Conservation (phyloP, 2,329 filamentous ascomycete species). For the Ophiostoma quercus region DNA sequence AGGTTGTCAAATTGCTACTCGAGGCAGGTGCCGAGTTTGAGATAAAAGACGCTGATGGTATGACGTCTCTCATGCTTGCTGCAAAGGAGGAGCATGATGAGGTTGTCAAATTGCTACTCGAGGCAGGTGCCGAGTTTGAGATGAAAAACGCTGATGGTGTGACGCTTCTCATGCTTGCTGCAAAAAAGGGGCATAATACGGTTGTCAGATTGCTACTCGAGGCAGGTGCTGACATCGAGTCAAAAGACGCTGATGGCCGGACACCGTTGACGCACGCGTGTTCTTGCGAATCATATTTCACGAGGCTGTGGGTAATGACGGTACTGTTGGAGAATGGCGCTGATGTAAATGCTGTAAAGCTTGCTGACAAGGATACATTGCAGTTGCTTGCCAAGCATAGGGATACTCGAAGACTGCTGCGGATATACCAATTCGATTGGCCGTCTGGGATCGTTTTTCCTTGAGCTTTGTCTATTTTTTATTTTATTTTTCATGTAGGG, state of each 20-base stretch:
- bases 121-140: not conserved
- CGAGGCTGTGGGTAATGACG: too few species aligned
- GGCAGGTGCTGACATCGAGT: not conserved
- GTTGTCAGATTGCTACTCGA: not conserved
- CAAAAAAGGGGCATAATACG: not conserved
- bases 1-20: not conserved
- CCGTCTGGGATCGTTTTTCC: not conserved
- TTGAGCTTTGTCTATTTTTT: too few species aligned
- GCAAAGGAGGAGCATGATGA: fast-evolving
- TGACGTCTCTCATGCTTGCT: not conserved
- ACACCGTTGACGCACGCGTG: not conserved
- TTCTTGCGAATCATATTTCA: not conserved
- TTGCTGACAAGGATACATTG: not conserved
- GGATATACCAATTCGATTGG: not conserved
- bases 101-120: not conserved
- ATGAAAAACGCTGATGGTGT: not conserved
- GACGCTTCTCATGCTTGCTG: not conserved
- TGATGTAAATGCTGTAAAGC: not conserved
- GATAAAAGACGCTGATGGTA: not conserved
- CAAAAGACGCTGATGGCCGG: not conserved
- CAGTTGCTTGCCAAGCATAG: not conserved
- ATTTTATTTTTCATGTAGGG: too few species aligned
- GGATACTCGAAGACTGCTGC: not conserved
- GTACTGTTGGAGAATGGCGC: not conserved
- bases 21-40: not conserved